Evolutionary conservation across 23 red algal species (phyloP).

Genomic region (Gracilaria domingensis): DNA sequence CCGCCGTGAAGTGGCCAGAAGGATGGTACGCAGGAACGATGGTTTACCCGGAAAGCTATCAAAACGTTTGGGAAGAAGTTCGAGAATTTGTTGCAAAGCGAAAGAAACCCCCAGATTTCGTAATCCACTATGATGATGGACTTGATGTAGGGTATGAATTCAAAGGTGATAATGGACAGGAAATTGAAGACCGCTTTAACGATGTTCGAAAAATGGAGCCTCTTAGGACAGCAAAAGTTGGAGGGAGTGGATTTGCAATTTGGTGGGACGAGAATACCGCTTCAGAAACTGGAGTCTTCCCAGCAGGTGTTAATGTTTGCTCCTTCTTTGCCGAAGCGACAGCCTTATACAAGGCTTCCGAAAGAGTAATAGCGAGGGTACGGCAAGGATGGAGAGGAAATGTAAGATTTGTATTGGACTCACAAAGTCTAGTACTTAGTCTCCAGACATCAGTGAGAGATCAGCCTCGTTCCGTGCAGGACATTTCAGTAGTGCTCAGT

Average conservation of each 20-base stretch:
- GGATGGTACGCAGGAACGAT: slow-evolving; percentile 15
- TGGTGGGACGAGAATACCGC: neutral
- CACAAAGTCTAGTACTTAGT: no score
- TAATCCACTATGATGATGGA: slow-evolving; percentile 2
- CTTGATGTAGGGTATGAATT: neutral
- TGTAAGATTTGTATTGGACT: no score
- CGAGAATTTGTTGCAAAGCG: neutral
- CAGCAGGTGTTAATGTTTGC: neutral
- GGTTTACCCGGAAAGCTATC: neutral
- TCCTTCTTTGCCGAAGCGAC: neutral
- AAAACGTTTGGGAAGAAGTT: neutral
- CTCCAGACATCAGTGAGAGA: no score
- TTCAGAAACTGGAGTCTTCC: neutral
- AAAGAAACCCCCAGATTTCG: neutral
- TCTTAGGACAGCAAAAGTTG: neutral
- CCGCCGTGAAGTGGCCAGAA: neutral
- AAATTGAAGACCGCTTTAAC: neutral
- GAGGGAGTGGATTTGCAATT: slow-evolving; percentile 19
- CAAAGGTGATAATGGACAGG: neutral
- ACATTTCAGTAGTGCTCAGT: no score
- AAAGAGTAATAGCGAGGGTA: neutral
- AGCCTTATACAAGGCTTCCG: neutral
- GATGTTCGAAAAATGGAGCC: neutral
- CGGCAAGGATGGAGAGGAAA: no score
- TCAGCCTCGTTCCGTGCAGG: no score